These are phyloP conservation scores for Blepharisma japonicum DNA, from an alignment of 73 alveolate genomes.

Conservation along the genomic window DNA sequence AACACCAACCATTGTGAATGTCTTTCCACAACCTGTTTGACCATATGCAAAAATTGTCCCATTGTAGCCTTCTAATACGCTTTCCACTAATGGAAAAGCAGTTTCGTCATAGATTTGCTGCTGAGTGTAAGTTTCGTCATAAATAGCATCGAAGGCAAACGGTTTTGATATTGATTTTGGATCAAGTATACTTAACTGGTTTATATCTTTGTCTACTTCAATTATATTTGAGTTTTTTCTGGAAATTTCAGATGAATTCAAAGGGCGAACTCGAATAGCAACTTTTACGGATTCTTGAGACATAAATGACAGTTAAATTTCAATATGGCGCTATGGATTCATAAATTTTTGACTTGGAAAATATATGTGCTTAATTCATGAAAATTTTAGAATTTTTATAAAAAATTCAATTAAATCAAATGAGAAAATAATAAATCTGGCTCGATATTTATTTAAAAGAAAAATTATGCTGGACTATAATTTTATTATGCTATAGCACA, in stretches of 20 bases:
- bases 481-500: too few relatives aligned
- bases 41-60: constrained; percentile 94
- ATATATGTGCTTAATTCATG: too few relatives aligned
- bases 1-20: constrained; percentile 87
- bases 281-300: constrained; percentile 76
- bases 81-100: constrained; percentile 71
- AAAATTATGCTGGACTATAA: too few relatives aligned
- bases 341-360: too few relatives aligned
- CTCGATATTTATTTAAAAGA: too few relatives aligned
- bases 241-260: constrained; percentile 55
- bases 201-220: constrained; percentile 47
- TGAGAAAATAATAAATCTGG: too few relatives aligned
- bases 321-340: too few relatives aligned
- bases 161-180: constrained; percentile 59
- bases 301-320: constrained; percentile 32
- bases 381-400: too few relatives aligned
- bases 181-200: constrained; percentile 36
- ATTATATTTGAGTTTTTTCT: constrained; percentile 27
- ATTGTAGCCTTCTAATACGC: constrained; percentile 76
- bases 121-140: constrained; percentile 67
- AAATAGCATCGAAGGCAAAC: constrained; percentile 83
- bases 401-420: too few relatives aligned
- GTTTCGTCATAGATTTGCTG: constrained; percentile 71
- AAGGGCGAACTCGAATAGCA: constrained; percentile 73
- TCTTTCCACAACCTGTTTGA: constrained; percentile 93